These are phyloP conservation scores for Kuraishia ogatae DNA, from an alignment of 805 yeast species.

Conservation along the genomic window DNA sequence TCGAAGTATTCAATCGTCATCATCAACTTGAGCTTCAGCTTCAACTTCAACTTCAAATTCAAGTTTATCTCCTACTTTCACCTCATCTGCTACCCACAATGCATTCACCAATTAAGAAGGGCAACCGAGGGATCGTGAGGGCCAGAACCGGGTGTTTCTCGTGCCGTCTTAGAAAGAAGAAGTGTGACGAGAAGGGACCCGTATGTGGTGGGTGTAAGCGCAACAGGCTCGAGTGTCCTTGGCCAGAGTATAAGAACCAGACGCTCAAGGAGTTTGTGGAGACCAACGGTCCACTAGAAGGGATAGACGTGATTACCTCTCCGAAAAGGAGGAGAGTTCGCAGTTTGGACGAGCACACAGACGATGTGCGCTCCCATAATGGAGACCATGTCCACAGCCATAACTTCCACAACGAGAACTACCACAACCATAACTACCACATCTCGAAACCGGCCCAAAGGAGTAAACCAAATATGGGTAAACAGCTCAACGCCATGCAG, in stretches of 20 bases:
- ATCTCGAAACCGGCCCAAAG: too few species aligned
- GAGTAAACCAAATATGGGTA: too few species aligned
- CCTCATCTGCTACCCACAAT: not conserved
- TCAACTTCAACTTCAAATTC: too few species aligned
- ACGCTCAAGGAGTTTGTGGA: not conserved
- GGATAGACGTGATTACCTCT: not conserved
- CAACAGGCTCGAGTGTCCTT: not conserved
- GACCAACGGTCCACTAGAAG: not conserved
- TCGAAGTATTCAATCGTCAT: too few species aligned
- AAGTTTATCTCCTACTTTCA: too few species aligned
- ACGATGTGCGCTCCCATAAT: too few species aligned
- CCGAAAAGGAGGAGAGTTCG: not conserved
- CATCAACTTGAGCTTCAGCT: too few species aligned
- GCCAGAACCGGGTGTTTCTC: not conserved
- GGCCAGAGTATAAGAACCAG: not conserved
- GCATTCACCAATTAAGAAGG: not conserved
- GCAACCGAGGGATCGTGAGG: not conserved
- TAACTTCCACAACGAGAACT: too few species aligned
- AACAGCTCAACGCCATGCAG: too few species aligned
- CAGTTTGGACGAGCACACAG: too few species aligned
- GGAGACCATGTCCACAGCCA: too few species aligned
- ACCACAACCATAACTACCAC: too few species aligned
- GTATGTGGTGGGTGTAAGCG: conserved; percentile 4
- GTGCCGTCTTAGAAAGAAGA: conserved; percentile 4
- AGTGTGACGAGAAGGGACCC: conserved; percentile 7